phyloP scores from a whole-genome alignment of 1,284 basidiomycete species.

The Ustilago lituana region DNA sequence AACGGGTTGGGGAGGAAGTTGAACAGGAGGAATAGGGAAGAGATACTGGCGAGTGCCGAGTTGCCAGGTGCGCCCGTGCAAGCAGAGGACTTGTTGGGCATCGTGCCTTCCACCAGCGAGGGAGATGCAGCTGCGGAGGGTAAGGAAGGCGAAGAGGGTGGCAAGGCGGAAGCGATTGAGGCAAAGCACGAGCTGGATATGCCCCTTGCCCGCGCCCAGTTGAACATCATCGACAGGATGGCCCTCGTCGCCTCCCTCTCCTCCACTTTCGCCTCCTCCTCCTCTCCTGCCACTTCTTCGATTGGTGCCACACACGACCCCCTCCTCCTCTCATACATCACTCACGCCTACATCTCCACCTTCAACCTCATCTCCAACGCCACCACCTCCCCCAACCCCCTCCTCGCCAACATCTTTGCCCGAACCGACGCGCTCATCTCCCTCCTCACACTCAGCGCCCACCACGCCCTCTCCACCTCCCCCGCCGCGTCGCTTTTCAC shows the following conservation, averaged over 20 bases:
- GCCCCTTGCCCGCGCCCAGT: slow-evolving; percentile 27
- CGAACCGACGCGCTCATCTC: slow-evolving; percentile 19
- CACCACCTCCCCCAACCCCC: slow-evolving; percentile 10
- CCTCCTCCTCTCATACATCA: slow-evolving; percentile 21
- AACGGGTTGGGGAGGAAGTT: slow-evolving; percentile 16
- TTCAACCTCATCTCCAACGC: slow-evolving; percentile 14
- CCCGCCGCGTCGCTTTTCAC: background rate
- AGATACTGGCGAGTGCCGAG: slow-evolving; percentile 21
- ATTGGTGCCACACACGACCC: slow-evolving; percentile 11
- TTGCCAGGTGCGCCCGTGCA: slow-evolving; percentile 25
- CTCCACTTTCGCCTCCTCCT: slow-evolving; percentile 10
- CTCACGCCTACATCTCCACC: slow-evolving; percentile 15
- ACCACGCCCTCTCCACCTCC: background rate
- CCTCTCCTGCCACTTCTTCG: slow-evolving; percentile 23
- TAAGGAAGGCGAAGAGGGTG: slow-evolving; percentile 6
- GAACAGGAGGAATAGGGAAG: background rate
- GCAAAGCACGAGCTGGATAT: slow-evolving; percentile 26
- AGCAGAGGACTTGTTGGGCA: slow-evolving; percentile 18
- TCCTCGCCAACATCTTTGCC: slow-evolving; percentile 9
- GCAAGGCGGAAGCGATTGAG: slow-evolving; percentile 24
- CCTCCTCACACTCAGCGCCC: slow-evolving; percentile 14
- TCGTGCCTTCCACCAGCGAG: too few relatives aligned
- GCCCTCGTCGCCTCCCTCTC: slow-evolving; percentile 17
- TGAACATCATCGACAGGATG: slow-evolving; percentile 43
- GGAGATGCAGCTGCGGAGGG: too few relatives aligned